Evolutionary conservation across 331 rosid genomes (phyloP).

Genomic region (Rhamnella rubrinervis): DNA sequence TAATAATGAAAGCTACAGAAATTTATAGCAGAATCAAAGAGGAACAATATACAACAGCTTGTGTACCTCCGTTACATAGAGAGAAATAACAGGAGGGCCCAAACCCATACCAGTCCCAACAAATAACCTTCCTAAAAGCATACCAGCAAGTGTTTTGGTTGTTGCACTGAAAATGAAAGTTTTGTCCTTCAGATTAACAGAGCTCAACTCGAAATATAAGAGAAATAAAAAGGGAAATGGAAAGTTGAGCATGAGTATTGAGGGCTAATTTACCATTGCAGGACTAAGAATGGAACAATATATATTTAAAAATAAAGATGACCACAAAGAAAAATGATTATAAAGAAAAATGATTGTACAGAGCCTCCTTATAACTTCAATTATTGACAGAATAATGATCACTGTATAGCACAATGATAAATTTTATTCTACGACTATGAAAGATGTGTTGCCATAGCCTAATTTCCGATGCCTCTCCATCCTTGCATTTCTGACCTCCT

Average conservation of each 20-base stretch:
- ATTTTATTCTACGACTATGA: no score
- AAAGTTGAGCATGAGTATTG: neutral
- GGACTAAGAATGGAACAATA: no score
- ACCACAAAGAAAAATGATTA: no score
- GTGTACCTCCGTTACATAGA: slow-evolving; percentile 84
- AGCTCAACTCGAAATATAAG: neutral
- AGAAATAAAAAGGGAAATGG: neutral
- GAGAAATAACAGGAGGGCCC: slow-evolving; percentile 84
- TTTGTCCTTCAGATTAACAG: slow-evolving; percentile 5
- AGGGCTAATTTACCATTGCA: neutral
- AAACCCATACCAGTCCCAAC: slow-evolving; percentile 97
- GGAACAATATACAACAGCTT: slow-evolving; percentile 25
- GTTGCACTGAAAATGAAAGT: slow-evolving; percentile 71
- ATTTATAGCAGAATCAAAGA: slow-evolving; percentile 6
- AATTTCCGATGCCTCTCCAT: no score
- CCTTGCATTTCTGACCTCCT: no score
- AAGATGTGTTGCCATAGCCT: no score
- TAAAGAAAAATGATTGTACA: no score
- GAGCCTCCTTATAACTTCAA: no score
- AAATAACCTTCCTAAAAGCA: slow-evolving; percentile 91
- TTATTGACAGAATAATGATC: neutral
- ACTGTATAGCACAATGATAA: neutral
- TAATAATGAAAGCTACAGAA: neutral
- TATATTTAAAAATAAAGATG: no score
- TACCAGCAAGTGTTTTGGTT: slow-evolving; percentile 80